Conservation (phyloP, 345 rosid species). For the Populus davidiana region DNA sequence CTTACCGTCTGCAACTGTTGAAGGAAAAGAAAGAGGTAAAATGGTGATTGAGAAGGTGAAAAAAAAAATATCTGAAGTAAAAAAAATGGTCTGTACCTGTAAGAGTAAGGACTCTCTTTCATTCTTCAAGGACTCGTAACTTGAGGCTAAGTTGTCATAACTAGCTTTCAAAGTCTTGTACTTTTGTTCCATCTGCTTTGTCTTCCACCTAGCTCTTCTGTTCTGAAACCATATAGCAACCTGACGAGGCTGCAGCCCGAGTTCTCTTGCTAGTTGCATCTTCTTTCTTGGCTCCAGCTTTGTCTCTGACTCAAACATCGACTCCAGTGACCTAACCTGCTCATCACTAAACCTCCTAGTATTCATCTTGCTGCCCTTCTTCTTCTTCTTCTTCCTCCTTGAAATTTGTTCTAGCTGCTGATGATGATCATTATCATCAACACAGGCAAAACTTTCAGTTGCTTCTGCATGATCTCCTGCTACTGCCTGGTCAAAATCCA, state of each 20-base stretch:
- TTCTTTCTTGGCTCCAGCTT: conserved; percentile 76
- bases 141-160: conserved; percentile 49
- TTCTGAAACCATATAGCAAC: conserved; percentile 93
- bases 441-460: conserved; percentile 6
- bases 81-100: conserved; percentile 43
- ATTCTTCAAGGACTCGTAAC: conserved; percentile 52
- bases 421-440: too few relatives aligned
- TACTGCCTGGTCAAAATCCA: background rate
- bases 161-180: conserved; percentile 46
- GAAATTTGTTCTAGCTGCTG: conserved; percentile 14
- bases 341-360: conserved; percentile 66
- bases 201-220: conserved; percentile 81
- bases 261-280: conserved; percentile 57
- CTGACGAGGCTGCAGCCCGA: conserved; percentile 79
- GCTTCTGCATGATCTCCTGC: conserved; percentile 4
- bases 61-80: too few relatives aligned
- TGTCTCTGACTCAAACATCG: conserved; percentile 64
- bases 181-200: conserved; percentile 68
- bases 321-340: conserved; percentile 63
- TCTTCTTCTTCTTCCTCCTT: conserved; percentile 48
- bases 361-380: background rate
- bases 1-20: conserved; percentile 58
- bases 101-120: conserved; percentile 52
- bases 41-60: background rate
- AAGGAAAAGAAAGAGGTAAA: background rate